phyloP scores from a whole-genome alignment of 169 alveolate species.

The Cryptosporidium tyzzeri region DNA sequence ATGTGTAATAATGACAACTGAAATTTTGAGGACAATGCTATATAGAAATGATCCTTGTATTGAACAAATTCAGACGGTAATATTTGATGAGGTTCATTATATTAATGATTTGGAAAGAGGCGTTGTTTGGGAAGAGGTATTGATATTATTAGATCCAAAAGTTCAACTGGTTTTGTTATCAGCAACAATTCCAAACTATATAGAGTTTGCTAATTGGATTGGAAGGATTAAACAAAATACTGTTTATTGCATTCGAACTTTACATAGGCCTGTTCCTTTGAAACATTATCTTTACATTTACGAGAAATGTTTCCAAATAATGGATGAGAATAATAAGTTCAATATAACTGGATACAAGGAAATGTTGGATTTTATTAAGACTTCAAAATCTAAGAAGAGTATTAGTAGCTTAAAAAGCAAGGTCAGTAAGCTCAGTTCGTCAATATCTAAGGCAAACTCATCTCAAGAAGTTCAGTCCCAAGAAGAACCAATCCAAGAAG shows the following conservation, averaged over 20 bases:
- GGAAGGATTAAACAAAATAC: conserved; percentile 93
- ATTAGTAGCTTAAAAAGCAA: conserved; percentile 31
- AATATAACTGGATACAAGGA: conserved; percentile 76
- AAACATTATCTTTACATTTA: conserved; percentile 91
- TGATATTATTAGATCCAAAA: conserved; percentile 94
- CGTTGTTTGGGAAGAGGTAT: conserved; percentile 99
- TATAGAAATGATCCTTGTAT: conserved; percentile 88
- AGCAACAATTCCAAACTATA: conserved; percentile 98
- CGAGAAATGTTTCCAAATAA: conserved; percentile 83
- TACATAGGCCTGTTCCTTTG: conserved; percentile 96
- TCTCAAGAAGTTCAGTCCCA: background rate
- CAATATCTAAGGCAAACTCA: background rate
- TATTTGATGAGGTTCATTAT: conserved; percentile 99
- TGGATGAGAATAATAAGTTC: conserved; percentile 76
- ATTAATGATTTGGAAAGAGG: conserved; percentile 96
- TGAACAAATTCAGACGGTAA: conserved; percentile 94
- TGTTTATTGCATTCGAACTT: conserved; percentile 93
- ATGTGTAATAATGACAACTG: conserved; percentile 98
- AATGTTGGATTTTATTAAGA: conserved; percentile 63
- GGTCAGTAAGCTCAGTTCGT: conserved; percentile 20
- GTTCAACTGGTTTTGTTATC: conserved; percentile 94
- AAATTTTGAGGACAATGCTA: conserved; percentile 93
- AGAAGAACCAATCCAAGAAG: background rate
- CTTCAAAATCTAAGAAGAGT: conserved; percentile 21
- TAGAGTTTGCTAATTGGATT: conserved; percentile 99